Evolutionary conservation across 176 grass and related monocot species (phyloP).

Genomic region (Urochloa ruziziensis): DNA sequence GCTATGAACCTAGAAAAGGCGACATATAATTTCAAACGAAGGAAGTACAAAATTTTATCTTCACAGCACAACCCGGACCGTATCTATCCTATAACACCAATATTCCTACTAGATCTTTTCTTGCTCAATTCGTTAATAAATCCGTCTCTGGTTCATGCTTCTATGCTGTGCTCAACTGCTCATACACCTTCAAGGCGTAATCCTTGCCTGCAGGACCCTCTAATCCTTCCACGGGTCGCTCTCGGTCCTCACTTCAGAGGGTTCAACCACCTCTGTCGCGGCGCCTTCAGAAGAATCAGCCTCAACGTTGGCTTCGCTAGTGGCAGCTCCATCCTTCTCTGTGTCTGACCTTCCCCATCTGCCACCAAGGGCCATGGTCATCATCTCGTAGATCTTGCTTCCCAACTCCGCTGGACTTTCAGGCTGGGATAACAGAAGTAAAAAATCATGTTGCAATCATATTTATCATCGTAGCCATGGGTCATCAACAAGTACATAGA

Average conservation of each 20-base stretch:
- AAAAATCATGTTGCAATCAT: background rate
- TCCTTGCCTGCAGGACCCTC: background rate
- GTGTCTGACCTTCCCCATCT: constrained; percentile 71
- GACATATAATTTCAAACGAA: too few relatives aligned
- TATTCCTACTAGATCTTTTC: background rate
- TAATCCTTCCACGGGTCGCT: constrained; percentile 89
- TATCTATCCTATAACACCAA: background rate
- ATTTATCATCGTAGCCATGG: background rate
- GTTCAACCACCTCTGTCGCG: constrained; percentile 56
- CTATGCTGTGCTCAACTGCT: background rate
- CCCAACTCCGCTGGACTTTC: constrained; percentile 88
- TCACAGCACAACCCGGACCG: background rate
- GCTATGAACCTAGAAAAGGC: too few relatives aligned
- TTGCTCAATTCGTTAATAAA: background rate
- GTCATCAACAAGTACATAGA: background rate
- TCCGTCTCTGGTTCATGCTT: background rate
- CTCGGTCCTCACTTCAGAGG: constrained; percentile 80
- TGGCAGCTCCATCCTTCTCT: constrained; percentile 32
- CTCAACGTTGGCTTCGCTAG: background rate
- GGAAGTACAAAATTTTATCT: constrained; percentile 34
- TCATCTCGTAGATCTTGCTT: constrained; percentile 97
- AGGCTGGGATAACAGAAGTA: constrained; percentile 39
- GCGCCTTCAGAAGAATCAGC: constrained; percentile 6
- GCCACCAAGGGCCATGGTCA: constrained; percentile 86
- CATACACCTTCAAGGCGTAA: background rate